Percentiles rank a stretch among this genome's conserved stretches.
Evolutionary conservation across 2,329 filamentous ascomycete genomes (phyloP).

Genomic region (Talaromyces amestolkiae): DNA sequence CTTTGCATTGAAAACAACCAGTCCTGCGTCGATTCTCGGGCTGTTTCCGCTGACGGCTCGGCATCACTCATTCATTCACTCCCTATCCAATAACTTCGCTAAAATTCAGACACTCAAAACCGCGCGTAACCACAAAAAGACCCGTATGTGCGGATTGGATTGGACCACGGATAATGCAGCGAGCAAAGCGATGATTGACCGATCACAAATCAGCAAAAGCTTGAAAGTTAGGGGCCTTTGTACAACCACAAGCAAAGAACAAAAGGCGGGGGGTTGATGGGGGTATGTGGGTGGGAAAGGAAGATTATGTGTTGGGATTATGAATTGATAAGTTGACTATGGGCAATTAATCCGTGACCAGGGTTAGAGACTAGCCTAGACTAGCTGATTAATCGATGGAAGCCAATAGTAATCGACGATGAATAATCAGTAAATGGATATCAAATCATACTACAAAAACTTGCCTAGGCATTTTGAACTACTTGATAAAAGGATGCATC

Average conservation of each 20-base stretch:
- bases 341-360: not conserved
- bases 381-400: not conserved
- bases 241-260: not conserved
- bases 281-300: not conserved
- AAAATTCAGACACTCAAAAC: not conserved
- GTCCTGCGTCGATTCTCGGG: slow-evolving; percentile 26
- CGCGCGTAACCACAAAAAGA: not conserved
- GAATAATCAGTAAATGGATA: not conserved
- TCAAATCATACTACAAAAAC: not conserved
- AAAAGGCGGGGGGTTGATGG: not conserved
- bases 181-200: not conserved
- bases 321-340: not conserved
- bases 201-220: not conserved
- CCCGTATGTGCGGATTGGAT: not conserved
- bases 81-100: not conserved
- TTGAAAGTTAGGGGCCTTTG: not conserved
- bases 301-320: not conserved
- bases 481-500: not conserved
- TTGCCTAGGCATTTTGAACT: not conserved
- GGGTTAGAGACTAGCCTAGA: not conserved
- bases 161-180: not conserved
- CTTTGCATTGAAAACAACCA: slow-evolving; percentile 30
- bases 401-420: not conserved
- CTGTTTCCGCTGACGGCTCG: slow-evolving; percentile 20
- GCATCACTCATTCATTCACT: slow-evolving; percentile 13